Evolutionary conservation across 495 filamentous ascomycete genomes (phyloP), one percentile per base, ranked within the genome.

Genomic region (Penicillium bialowiezense): DNA sequence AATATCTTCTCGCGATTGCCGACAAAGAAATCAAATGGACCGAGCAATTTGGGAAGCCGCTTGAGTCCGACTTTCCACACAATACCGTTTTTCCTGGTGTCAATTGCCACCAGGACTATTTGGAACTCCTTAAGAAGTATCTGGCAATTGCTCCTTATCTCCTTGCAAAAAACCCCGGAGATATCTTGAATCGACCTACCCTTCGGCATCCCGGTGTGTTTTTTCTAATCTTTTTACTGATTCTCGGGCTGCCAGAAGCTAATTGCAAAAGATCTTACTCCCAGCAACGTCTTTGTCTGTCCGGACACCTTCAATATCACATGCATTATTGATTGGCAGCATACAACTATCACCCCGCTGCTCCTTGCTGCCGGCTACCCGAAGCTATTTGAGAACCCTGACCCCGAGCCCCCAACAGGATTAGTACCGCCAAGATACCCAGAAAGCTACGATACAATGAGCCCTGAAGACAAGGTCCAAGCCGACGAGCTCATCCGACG

Each of bases 261-360:
- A n/a, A n/a, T n/a, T n/a, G n/a, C n/a, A n/a, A n/a, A n/a, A 26
- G 23, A 26, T 26, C 28, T 10, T 4, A 55, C 48, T 7, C 62
- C 52, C 18, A 51, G 44, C 33, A 68, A 45, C 21, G 13, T 45
- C 31, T 45, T 45, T 8, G 18, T 45, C 3, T 45, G 2, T 12
- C 42, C 42, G 3, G 42, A 45, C 9, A 24, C 32, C 6, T 13
- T 13, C 10, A 35, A 13, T 15, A 34, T 63, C n/a, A 45, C 49
- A 18, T 59, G 43, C 20, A 52, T 65, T 19, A 60, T 68, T 26
- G 59, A 65, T 43, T 26, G 23, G 64, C 59, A 67, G 50, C 54
- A 45, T 14, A 45, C 52, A 58, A 41, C 45, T 8, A 24, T 64
- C 31, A 46, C 45, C 15, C 62, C 60, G 12, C 50, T 44, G 35